Base-by-base conservation (phyloP, 2,329 filamentous ascomycete genomes). In the Aspergillus candidus region DNA sequence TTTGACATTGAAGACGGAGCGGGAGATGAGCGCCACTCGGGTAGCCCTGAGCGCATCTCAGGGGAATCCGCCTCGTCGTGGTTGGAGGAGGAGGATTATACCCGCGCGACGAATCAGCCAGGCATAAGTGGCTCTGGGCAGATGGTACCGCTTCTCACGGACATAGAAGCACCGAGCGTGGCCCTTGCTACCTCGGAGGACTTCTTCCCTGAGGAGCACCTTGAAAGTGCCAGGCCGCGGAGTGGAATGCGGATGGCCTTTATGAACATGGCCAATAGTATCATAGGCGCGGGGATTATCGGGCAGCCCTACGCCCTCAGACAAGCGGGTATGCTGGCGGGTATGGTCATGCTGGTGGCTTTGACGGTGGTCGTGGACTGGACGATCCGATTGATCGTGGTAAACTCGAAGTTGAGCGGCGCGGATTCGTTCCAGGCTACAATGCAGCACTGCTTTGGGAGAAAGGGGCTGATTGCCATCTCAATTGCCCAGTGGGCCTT, bases 241-340 rank as follows among this genome's bases (percentile, higher is more conserved):
- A 94, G 88, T 46, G 85, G 86, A 4, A 77, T 97, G 70, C 76
- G 79, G 50, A 88, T 85, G 63, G 91, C 93, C 3, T 97, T 98
- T 56, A 95, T 97, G 89, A 98, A 98, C 70, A 98, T 98, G 93
- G 91, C 93, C 51, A 98, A 98, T 72, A 94, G 87, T 58, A 98
- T 98, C 65, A 96, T 98, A 49, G 81, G 81, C 27, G 81, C 81
- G 27, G 81, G 81, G 2, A 84, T 84, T 47, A 84, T 84, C 55
- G 81, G 87, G 3, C 93, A 98, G 69, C 90, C 93, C 11, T 98
- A 97, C 69, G 93, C 93, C n/a, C 84, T 98, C 62, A 82, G 81
- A 46, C 90, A 97, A 71, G 93, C 93, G 6, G 93, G 93, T 6
- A 77, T 98, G 56, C 65, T 87, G 12, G 84, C 86, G 32, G 93